Evolutionary conservation across 805 yeast genomes (phyloP).

Genomic region (Saccharomyces mikatae): DNA sequence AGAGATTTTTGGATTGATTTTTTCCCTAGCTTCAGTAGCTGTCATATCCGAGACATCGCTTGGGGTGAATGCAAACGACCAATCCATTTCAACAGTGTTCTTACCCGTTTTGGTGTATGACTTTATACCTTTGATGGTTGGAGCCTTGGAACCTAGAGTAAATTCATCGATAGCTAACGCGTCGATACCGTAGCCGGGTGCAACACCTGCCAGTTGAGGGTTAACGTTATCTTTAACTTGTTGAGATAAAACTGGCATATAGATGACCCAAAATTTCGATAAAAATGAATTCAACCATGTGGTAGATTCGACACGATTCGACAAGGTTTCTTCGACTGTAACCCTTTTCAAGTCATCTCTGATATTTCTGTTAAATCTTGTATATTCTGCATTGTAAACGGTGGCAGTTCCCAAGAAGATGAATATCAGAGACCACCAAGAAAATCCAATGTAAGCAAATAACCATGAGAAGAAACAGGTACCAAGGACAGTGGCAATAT

Average conservation of each 20-base stretch:
- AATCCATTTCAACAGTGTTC: conserved; percentile 70
- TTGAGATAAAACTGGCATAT: conserved; percentile 78
- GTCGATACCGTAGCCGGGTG: conserved; percentile 79
- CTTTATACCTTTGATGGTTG: conserved; percentile 61
- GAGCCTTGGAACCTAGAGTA: conserved; percentile 75
- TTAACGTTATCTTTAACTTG: conserved; percentile 66
- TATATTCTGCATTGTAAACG: conserved; percentile 62
- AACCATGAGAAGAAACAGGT: conserved; percentile 68
- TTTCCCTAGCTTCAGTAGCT: conserved; percentile 57
- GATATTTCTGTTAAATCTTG: conserved; percentile 66
- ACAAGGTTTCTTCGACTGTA: conserved; percentile 54
- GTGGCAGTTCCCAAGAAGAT: conserved; percentile 56
- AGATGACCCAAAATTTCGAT: conserved; percentile 79
- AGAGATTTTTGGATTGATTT: conserved; percentile 73
- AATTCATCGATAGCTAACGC: conserved; percentile 66
- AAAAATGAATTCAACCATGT: conserved; percentile 73
- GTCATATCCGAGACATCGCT: conserved; percentile 81
- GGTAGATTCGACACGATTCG: conserved; percentile 61
- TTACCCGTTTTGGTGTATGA: conserved; percentile 64
- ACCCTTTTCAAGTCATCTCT: conserved; percentile 70
- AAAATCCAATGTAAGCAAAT: conserved; percentile 54
- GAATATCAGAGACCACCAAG: conserved; percentile 53
- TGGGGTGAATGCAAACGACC: conserved; percentile 76
- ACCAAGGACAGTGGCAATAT: conserved; percentile 54
- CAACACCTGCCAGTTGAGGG: conserved; percentile 56